Evolutionary conservation across 202 grass and related monocot genomes (phyloP).

Genomic region (Brachypodium distachyon): DNA sequence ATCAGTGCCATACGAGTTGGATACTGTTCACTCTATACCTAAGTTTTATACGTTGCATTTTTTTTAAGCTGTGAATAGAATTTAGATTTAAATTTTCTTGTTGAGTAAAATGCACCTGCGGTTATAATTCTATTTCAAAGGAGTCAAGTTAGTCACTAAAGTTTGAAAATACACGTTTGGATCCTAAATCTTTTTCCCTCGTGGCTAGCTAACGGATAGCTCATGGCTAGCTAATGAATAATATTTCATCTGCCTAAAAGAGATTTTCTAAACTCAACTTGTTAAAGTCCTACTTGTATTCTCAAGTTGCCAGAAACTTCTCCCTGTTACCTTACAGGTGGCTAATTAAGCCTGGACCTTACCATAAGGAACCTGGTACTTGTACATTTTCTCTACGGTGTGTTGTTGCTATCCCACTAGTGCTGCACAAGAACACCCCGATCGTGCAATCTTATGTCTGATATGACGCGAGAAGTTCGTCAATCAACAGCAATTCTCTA

Average conservation of each 20-base stretch:
- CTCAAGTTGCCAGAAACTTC: background rate
- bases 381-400: background rate
- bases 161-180: no score
- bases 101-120: no score
- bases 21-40: background rate
- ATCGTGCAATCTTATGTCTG: slow-evolving; percentile 6
- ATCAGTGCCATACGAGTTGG: background rate
- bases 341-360: background rate
- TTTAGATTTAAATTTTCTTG: no score
- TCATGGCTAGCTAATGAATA: no score
- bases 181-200: no score
- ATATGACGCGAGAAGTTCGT: slow-evolving; percentile 3
- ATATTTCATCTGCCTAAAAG: no score
- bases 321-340: background rate
- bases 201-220: no score
- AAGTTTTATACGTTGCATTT: background rate
- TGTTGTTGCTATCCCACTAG: background rate
- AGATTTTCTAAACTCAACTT: no score
- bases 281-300: no score
- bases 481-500: background rate
- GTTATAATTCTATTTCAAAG: no score
- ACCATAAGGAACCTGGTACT: background rate
- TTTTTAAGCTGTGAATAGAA: background rate
- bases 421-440: background rate
- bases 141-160: no score